Conservation (phyloP, 2,329 filamentous ascomycete genomes). For the Fusarium phyllophilum region DNA sequence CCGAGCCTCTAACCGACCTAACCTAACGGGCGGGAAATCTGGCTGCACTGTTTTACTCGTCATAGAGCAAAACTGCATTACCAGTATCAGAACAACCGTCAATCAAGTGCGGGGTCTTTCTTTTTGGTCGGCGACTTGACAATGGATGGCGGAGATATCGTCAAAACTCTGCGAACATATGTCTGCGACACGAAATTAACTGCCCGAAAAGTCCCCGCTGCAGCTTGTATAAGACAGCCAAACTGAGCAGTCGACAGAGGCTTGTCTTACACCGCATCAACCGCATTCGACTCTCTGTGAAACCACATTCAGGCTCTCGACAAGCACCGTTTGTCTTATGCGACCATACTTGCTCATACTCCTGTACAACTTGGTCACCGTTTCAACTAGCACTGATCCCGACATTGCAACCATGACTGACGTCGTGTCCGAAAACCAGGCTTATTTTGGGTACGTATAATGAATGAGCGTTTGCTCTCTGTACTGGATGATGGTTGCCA, state of each 20-base stretch:
- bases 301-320: constrained; percentile 4
- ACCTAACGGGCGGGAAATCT: neutral
- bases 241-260: neutral
- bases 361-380: constrained; percentile 13
- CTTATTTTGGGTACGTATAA: constrained; percentile 55
- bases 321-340: constrained; percentile 18
- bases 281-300: constrained; percentile 6
- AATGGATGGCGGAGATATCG: constrained; percentile 25
- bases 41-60: neutral
- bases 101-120: constrained; percentile 18
- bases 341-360: constrained; percentile 12
- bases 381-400: constrained; percentile 40
- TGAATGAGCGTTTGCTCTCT: neutral
- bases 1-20: neutral
- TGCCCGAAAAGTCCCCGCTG: constrained; percentile 50
- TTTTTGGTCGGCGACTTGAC: constrained; percentile 2
- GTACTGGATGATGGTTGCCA: neutral
- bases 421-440: constrained; percentile 50
- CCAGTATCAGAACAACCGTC: neutral
- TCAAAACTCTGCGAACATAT: constrained; percentile 24
- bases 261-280: constrained; percentile 6
- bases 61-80: neutral
- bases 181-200: constrained; percentile 26
- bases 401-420: constrained; percentile 47
- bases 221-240: constrained; percentile 29